Conservation (phyloP, 345 rosid genomes). For the Microthlaspi erraticum region DNA sequence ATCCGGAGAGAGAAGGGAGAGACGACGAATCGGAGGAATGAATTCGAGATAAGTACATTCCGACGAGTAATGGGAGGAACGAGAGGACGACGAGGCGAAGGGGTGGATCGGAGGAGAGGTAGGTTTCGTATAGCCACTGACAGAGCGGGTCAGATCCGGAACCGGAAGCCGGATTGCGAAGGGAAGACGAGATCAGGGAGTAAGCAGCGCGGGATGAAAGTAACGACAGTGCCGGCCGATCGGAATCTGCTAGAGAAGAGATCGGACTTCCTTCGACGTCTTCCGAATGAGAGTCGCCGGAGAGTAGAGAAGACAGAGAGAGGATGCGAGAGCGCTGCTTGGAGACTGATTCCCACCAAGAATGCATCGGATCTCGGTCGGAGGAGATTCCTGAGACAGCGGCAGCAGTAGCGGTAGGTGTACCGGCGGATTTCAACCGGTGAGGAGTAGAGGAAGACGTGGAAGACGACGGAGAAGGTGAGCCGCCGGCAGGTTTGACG, state of each 20-base stretch:
- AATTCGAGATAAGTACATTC: conserved; percentile 75
- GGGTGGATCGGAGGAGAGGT: conserved; percentile 74
- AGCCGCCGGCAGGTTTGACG: conserved; percentile 44
- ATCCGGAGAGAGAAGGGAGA: conserved; percentile 81
- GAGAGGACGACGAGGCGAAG: conserved; percentile 90
- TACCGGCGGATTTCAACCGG: conserved; percentile 38
- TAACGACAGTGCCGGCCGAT: conserved; percentile 88
- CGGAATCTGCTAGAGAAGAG: conserved; percentile 87
- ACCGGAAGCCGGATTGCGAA: conserved; percentile 67
- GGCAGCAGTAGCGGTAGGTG: conserved; percentile 35
- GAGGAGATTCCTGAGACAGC: conserved; percentile 37
- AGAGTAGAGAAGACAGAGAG: conserved; percentile 69
- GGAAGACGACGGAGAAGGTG: conserved; percentile 56
- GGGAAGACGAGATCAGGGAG: conserved; percentile 56
- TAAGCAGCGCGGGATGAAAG: conserved; percentile 78
- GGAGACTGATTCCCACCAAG: conserved; percentile 98
- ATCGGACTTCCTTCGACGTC: conserved; percentile 44
- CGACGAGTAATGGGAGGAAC: conserved; percentile 74
- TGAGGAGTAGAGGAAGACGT: conserved; percentile 46
- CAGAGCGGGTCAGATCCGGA: conserved; percentile 91
- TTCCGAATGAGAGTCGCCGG: conserved; percentile 27
- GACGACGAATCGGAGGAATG: conserved; percentile 70
- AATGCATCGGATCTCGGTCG: conserved; percentile 72
- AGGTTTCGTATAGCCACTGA: conserved; percentile 97
- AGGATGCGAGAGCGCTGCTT: conserved; percentile 86